phyloP scores from a whole-genome alignment of 441 rosid species.

The Eruca vesicaria region DNA sequence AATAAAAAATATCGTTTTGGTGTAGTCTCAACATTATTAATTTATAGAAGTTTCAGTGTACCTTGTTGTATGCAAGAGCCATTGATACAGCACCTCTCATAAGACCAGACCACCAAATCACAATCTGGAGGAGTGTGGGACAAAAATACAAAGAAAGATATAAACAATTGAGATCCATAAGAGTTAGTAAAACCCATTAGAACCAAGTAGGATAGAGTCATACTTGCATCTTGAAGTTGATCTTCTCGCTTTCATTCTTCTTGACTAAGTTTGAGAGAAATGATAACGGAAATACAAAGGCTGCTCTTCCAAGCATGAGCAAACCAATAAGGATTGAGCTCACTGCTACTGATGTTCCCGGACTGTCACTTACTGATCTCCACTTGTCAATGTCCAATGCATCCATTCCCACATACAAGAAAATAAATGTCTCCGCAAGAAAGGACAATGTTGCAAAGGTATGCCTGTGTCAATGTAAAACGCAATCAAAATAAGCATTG shows the following conservation, averaged over 20 bases:
- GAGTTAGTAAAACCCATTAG: not conserved
- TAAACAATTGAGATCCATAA: not conserved
- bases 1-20: too few relatives aligned
- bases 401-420: conserved; percentile 77
- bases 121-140: conserved; percentile 35
- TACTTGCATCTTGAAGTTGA: conserved; percentile 54
- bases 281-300: conserved; percentile 58
- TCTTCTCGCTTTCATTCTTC: conserved; percentile 42
- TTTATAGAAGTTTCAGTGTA: too few relatives aligned
- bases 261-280: conserved; percentile 54
- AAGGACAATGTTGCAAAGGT: conserved; percentile 64
- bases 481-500: not conserved
- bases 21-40: too few relatives aligned
- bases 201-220: conserved; percentile 17
- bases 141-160: not conserved
- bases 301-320: conserved; percentile 69
- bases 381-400: conserved; percentile 71
- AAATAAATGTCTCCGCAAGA: conserved; percentile 57
- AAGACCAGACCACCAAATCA: conserved; percentile 80
- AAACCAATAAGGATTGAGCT: conserved; percentile 63
- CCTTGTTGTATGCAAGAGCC: conserved; percentile 74
- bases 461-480: conserved; percentile 45
- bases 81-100: conserved; percentile 76
- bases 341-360: conserved; percentile 55
- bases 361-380: conserved; percentile 49